Base-by-base conservation (phyloP, 2,329 filamentous ascomycete species). In the Colletotrichum sp. region DNA sequence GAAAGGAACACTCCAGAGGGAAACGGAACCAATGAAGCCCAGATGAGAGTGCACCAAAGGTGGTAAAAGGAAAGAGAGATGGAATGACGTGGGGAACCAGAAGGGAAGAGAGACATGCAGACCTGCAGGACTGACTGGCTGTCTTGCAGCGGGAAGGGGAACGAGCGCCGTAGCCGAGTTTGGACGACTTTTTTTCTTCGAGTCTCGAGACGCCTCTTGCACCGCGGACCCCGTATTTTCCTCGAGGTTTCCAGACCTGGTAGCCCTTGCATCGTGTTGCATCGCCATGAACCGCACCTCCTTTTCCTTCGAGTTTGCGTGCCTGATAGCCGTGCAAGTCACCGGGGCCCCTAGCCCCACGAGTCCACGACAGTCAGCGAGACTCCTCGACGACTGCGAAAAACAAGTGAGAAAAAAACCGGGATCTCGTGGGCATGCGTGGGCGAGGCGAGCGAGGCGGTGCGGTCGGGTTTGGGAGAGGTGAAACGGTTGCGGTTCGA, bases 401-500 rank as follows among this genome's bases (percentile, higher is more conserved):
- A 63, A 13, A 15, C 4, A 66, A 27, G 15, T n/a, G 30, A n/a
- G 25, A 39, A 15, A 69, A 52, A 59, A 36, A 30, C 57, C n/a
- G 44, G 52, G 32, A 69, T 61, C 61, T 29, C 27, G 39, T 36
- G 62, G 73, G 30, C 30, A 36, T n/a, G 36, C 59, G 32, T 32
- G 25, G 36, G 36, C 57, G 29, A 77, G 71, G 71, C 71, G 27
- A 67, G 66, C 61, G 75, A 77, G 75, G 75, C 71, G 36, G 71
- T 77, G 67, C 62, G 72, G 62, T 55, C 32, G 71, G 70, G 34
- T 65, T 19, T 72, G 49, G 72, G 16, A 59, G 57, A 69, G 66
- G 25, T 77, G 75, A 77, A 77, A 77, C 75, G 61, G 66, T 77
- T 75, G 71, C 61, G 75, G 75, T 77, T 77, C 71, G 75, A 77